Conservation (phyloP, 2,329 filamentous ascomycete species). For the Sclerotinia glacialis region DNA sequence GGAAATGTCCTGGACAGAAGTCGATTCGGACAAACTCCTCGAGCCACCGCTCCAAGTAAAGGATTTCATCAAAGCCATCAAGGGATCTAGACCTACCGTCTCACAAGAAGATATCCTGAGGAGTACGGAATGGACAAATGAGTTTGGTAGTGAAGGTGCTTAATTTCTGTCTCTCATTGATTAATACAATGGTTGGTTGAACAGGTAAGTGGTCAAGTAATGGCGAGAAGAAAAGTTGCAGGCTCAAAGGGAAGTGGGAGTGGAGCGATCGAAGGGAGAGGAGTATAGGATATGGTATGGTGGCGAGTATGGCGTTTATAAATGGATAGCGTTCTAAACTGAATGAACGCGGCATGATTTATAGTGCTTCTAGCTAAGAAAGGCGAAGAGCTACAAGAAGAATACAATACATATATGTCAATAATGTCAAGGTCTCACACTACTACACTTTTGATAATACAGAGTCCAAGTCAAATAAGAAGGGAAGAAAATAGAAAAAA, state of each 20-base stretch:
- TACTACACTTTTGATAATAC: neutral
- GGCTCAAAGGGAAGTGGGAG: no score
- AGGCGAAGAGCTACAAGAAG: constrained; percentile 1
- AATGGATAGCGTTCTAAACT: constrained; percentile 17
- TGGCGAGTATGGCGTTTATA: constrained; percentile 17
- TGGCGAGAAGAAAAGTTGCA: constrained; percentile 9
- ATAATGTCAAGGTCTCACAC: constrained; percentile 1
- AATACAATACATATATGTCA: constrained; percentile 10
- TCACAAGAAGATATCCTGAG: constrained; percentile 78
- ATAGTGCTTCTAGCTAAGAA: neutral
- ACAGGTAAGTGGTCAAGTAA: neutral
- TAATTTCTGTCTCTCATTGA: constrained; percentile 24
- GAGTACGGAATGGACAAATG: constrained; percentile 90
- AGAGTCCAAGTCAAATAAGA: neutral
- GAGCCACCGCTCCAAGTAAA: constrained; percentile 85
- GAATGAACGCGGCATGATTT: constrained; percentile 10
- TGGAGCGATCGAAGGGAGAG: neutral
- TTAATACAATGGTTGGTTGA: constrained; percentile 19
- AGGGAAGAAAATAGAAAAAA: neutral
- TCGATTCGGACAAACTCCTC: constrained; percentile 78
- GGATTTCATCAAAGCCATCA: constrained; percentile 91
- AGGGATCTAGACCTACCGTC: constrained; percentile 83
- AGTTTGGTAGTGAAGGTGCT: constrained; percentile 87
- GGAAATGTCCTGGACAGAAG: constrained; percentile 91
- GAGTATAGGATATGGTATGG: constrained; percentile 14